phyloP scores from a whole-genome alignment of 805 yeast species.

The Clavispora fructus region DNA sequence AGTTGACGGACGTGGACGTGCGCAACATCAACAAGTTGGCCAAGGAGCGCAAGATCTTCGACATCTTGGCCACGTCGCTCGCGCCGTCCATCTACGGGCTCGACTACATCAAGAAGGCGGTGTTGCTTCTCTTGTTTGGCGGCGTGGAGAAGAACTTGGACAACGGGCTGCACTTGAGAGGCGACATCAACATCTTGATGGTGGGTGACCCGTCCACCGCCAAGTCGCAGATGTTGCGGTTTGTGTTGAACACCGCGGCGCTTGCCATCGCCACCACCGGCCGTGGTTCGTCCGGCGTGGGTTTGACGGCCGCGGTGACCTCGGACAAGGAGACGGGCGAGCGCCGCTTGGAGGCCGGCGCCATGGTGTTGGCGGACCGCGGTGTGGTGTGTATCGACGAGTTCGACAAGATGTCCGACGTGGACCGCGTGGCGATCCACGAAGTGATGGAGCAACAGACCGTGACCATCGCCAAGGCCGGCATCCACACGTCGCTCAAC shows the following conservation, averaged over 20 bases:
- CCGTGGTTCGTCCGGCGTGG: slow-evolving; percentile 99
- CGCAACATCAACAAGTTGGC: slow-evolving; percentile 79
- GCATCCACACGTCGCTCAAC: slow-evolving; percentile 91
- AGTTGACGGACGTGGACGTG: slow-evolving; percentile 74
- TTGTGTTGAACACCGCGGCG: slow-evolving; percentile 91
- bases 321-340: slow-evolving; percentile 96
- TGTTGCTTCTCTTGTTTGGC: slow-evolving; percentile 83
- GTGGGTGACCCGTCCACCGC: slow-evolving; percentile 99
- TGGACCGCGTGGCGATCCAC: slow-evolving; percentile 95
- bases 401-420: slow-evolving; percentile 96
- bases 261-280: slow-evolving; percentile 98
- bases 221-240: slow-evolving; percentile 90
- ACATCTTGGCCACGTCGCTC: slow-evolving; percentile 72
- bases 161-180: slow-evolving; percentile 95
- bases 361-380: slow-evolving; percentile 96
- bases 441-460: slow-evolving; percentile 99
- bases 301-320: slow-evolving; percentile 98
- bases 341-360: slow-evolving; percentile 95
- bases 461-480: slow-evolving; percentile 96
- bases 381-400: slow-evolving; percentile 98
- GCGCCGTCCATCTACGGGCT: slow-evolving; percentile 97
- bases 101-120: slow-evolving; percentile 86
- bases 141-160: slow-evolving; percentile 92
- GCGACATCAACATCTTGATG: slow-evolving; percentile 93
- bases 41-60: slow-evolving; percentile 66